Conservation (phyloP, 805 yeast genomes). For the Limtongozyma cylindracea region DNA sequence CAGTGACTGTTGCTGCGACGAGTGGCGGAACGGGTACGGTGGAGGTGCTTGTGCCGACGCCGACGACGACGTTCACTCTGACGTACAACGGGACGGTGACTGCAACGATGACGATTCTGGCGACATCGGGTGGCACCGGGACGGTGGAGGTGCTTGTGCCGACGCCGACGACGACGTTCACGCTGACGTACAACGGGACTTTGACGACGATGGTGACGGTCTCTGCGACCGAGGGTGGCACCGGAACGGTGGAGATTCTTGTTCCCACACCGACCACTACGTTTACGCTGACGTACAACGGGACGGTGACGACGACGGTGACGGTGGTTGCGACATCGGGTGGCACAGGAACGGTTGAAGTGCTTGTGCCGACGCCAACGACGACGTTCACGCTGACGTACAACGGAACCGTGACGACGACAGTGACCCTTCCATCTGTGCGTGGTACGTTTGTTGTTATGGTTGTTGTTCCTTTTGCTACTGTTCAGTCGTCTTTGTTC, state of each 20-base stretch:
- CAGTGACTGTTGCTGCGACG: not conserved
- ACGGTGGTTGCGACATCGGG: not conserved
- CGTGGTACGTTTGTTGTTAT: not conserved
- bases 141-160: not conserved
- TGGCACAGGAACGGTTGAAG: not conserved
- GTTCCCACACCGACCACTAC: not conserved
- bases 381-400: not conserved
- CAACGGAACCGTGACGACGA: not conserved
- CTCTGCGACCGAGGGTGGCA: not conserved
- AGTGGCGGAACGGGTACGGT: not conserved
- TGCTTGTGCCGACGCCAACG: not conserved
- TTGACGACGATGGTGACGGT: not conserved
- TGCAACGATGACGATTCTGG: not conserved
- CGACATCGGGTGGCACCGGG: not conserved
- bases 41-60: not conserved
- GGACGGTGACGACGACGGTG: not conserved
- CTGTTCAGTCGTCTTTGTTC: too few relatives aligned
- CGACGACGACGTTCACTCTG: not conserved
- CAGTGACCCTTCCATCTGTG: not conserved
- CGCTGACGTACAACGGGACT: not conserved
- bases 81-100: not conserved
- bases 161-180: not conserved
- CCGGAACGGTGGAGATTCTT: not conserved
- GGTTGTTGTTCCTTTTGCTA: not conserved
- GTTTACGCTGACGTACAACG: not conserved